Conservation (phyloP, 2,329 filamentous ascomycete genomes). For the Aspergillus nomiae region DNA sequence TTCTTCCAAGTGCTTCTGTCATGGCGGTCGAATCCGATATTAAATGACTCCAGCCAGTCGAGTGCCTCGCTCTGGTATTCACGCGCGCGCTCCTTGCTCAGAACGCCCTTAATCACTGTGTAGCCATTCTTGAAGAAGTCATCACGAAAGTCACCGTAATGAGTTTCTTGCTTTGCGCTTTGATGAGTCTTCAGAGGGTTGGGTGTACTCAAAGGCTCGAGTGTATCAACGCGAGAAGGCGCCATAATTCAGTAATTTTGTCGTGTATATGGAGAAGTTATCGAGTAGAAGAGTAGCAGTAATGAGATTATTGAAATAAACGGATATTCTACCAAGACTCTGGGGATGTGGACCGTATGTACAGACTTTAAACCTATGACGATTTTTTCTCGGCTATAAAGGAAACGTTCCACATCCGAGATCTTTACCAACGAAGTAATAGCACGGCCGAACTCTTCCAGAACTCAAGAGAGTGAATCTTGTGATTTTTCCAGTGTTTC, state of each 20-base stretch:
- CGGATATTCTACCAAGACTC: neutral
- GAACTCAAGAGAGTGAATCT: neutral
- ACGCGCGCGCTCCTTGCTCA: neutral
- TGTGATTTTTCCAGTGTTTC: neutral
- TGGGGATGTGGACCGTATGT: neutral
- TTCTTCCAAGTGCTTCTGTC: constrained; percentile 42
- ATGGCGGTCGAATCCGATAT: constrained; percentile 39
- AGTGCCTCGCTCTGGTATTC: constrained; percentile 22
- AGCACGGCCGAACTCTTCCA: neutral
- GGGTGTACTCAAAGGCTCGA: neutral
- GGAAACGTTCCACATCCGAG: neutral
- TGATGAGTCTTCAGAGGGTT: neutral
- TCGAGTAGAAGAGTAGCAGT: neutral
- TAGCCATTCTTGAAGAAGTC: constrained; percentile 3
- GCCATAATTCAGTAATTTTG: neutral
- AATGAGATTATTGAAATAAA: neutral
- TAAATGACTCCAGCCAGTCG: constrained; percentile 45
- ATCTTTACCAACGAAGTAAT: neutral
- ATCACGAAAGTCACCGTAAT: constrained; percentile 5
- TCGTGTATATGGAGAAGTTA: too few relatives aligned
- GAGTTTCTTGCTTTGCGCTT: neutral
- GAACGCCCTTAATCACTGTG: constrained; percentile 2
- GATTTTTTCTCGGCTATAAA: neutral
- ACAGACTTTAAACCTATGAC: neutral
- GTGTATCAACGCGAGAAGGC: neutral